Evolutionary conservation across 345 rosid genomes (phyloP).

Genomic region (Triadica sebifera): DNA sequence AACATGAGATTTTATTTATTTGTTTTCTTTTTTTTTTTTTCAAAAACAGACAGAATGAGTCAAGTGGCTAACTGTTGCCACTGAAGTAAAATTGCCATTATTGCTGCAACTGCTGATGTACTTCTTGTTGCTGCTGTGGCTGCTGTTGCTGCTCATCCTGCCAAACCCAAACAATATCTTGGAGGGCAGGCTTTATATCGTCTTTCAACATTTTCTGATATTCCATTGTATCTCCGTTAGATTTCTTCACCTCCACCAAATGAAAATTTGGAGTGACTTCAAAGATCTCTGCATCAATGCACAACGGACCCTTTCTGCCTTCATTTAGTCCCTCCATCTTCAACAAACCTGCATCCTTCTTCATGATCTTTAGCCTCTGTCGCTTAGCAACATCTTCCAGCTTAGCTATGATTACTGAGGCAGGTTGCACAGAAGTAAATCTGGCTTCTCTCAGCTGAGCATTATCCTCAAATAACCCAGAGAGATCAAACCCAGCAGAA

Average conservation of each 20-base stretch:
- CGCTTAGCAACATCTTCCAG: constrained; percentile 22
- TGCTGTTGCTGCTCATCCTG: constrained; percentile 16
- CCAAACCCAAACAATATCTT: constrained; percentile 27
- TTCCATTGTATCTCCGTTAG: constrained; percentile 19
- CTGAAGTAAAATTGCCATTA: too few species aligned
- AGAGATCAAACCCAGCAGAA: constrained; percentile 29
- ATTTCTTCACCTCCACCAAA: constrained; percentile 26
- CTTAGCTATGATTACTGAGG: constrained; percentile 22
- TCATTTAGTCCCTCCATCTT: constrained; percentile 22
- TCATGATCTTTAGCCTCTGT: constrained; percentile 18
- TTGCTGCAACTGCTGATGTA: not conserved
- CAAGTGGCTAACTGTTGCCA: not conserved
- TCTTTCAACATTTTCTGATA: constrained; percentile 25
- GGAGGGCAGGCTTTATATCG: constrained; percentile 22
- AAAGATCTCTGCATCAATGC: constrained; percentile 25
- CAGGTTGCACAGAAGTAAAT: constrained; percentile 22
- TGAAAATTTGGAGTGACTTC: constrained; percentile 23
- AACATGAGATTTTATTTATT: too few species aligned
- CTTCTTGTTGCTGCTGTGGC: constrained; percentile 1
- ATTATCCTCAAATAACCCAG: constrained; percentile 24
- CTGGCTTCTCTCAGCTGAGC: constrained; percentile 15
- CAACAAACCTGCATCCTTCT: constrained; percentile 23
- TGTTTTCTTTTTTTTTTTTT: too few species aligned
- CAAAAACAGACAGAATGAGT: too few species aligned
- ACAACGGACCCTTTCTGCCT: constrained; percentile 23